Base-by-base conservation (phyloP, 163 green algal species). In the Coccomyxa subellipsoidea region DNA sequence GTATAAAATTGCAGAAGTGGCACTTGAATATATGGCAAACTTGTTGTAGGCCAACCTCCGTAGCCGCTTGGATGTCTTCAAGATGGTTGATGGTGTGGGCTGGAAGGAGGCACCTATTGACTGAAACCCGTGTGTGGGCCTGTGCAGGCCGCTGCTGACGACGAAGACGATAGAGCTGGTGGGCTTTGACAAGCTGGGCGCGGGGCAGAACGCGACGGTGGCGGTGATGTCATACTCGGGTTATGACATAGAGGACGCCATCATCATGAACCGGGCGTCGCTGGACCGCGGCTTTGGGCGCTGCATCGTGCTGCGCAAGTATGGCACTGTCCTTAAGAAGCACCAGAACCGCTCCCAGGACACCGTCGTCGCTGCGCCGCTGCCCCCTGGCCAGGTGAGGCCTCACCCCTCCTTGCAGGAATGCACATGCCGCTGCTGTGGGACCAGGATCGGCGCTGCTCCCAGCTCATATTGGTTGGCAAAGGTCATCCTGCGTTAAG, bases 211-310 rank as follows among this genome's bases (percentile, higher is more conserved):
- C 88, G 96, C 97, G 0, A 98, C 86, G 0, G 95, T 99, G 76
- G 97, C 97, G 2, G 97, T 99, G 38, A 99, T 99, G 96, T 95
- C 90, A 27, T 97, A 97, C 88, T 94, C 84, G 32, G 91, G 91
- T 10, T 99, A 99, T 84, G 96, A 99, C 80, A 99, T 99, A 84
- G 97, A 99, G 90, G 97, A 99, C 86, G 96, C 97, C 71, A 98
- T 99, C 78, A 94, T 99, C 54, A 98, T 99, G 96, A 99, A 99
- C 92, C 93, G 95, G 54, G 89, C 92, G 69, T 95, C 87, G 21
- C 86, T 99, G 78, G 97, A 99, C 87, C 92, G 97, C 38, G 97
- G 96, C 39, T 99, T 99, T 87, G 96, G 97, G 25, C 92, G 97
- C 77, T 99, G 97, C 92, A 95, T 98, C 53, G 96, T 99, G 71